These are phyloP conservation scores for Datura wrightii DNA, from an alignment of 257 asterid species.

Conservation along the genomic window DNA sequence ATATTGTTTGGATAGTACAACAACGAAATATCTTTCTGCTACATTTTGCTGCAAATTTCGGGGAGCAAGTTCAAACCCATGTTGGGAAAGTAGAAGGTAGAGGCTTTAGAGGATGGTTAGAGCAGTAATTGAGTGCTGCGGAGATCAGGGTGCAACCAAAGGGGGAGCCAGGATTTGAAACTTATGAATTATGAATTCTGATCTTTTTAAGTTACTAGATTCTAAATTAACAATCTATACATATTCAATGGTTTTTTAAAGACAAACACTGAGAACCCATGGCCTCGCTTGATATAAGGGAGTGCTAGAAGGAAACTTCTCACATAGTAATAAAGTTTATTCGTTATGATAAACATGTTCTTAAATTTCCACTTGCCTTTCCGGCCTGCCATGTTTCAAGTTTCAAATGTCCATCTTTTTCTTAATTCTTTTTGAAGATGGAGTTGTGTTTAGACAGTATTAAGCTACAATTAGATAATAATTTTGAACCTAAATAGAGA, in stretches of 20 bases:
- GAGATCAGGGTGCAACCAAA: background rate
- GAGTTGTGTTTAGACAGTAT: background rate
- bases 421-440: background rate
- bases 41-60: background rate
- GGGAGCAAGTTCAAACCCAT: slow-evolving; percentile 7
- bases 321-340: background rate
- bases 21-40: background rate
- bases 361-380: slow-evolving; percentile 6
- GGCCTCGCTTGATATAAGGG: background rate
- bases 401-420: slow-evolving; percentile 5
- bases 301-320: background rate
- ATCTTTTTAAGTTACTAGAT: background rate
- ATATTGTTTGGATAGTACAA: slow-evolving; percentile 18
- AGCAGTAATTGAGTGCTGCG: background rate
- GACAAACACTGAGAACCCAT: background rate
- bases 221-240: background rate
- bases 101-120: background rate
- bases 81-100: slow-evolving; percentile 15
- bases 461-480: background rate
- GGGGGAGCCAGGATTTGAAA: background rate
- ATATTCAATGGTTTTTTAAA: background rate
- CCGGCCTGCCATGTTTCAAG: background rate
- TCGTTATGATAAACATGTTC: background rate
- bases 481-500: slow-evolving; percentile 19
- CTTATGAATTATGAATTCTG: background rate